Evolutionary conservation across 1,284 basidiomycete species (phyloP).

Genomic region (Vanrija sp.): DNA sequence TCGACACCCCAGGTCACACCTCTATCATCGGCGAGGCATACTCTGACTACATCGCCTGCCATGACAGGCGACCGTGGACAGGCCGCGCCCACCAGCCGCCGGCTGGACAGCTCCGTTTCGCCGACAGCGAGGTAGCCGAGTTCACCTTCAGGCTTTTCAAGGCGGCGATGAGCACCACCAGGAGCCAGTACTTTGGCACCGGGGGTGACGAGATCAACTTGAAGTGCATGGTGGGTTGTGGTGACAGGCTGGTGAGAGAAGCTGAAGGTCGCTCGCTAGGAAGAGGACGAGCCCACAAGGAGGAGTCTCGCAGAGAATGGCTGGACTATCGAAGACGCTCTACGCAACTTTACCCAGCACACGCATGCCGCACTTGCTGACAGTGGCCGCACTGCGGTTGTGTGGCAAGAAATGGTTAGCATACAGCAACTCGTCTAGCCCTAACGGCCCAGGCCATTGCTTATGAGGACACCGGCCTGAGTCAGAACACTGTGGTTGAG

Average conservation of each 20-base stretch:
- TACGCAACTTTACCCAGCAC: constrained; percentile 60
- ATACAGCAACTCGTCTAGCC: not conserved
- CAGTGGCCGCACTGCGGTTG: constrained; percentile 59
- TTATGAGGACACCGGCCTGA: constrained; percentile 59
- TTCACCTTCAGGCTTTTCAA: constrained; percentile 55
- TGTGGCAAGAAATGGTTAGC: constrained; percentile 63
- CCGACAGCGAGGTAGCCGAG: constrained; percentile 52
- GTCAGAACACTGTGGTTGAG: constrained; percentile 65
- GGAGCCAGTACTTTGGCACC: constrained; percentile 61
- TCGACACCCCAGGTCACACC: constrained; percentile 69
- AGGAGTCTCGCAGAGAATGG: constrained; percentile 53
- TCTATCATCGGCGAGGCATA: constrained; percentile 61
- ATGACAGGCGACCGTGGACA: constrained; percentile 60
- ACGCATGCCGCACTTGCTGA: constrained; percentile 54
- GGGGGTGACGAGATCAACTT: constrained; percentile 80
- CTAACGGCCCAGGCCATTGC: constrained; percentile 53
- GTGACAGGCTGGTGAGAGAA: not conserved
- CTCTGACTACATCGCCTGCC: constrained; percentile 72
- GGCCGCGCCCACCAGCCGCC: constrained; percentile 59
- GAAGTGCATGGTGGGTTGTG: constrained; percentile 57
- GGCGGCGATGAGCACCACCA: constrained; percentile 19
- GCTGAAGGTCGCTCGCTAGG: not conserved
- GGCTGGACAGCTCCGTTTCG: constrained; percentile 71
- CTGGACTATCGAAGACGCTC: constrained; percentile 60
- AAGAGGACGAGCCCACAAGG: constrained; percentile 59